Evolutionary conservation across 257 asterid genomes (phyloP), one percentile per base, ranked within the genome.

Genomic region (Anisodus tanguticus): DNA sequence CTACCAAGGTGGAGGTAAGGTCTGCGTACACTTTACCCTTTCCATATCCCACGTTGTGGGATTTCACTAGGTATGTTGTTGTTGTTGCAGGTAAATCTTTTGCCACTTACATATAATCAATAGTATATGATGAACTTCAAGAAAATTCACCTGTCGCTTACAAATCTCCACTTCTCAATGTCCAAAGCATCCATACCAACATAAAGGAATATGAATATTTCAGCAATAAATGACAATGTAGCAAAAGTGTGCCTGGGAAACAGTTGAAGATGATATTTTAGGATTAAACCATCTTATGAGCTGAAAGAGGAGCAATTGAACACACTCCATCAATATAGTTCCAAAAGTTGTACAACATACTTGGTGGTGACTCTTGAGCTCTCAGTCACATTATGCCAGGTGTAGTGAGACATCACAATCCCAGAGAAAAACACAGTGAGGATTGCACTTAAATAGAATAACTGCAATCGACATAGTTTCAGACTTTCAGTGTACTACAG

Each of bases 311-410:
- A 81, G 84, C 68, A 62, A 60, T 55, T 9, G 68, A 82, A 67
- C 41, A 72, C 62, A 51, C 4, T 41, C 62, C 80, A 67, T 17
- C 57, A 41, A 4, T 10, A 19, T 58, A 53, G 49, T 63, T 76
- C 69, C 10, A 83, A 60, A 13, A 45, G 37, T 9, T 74, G 71
- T 35, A 86, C 22, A 41, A 62, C 95, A 82, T 95, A 97, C 99
- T 93, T 97, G 85, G 99, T 95, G 80, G 98, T 97, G 78, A 93
- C 88, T 89, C 99, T 92, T 68, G 99, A 97, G 88, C 95, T 95
- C 90, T 95, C 98, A 0, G 99, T 97, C 84, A 97, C 99, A 89
- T 97, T 97, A 90, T 97, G 99, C 99, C 99, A 97, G 76, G 99
- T 97, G 85, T 97, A 97, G 77, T 97, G 99, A 4, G 99, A 97